Base-by-base conservation (phyloP, 192 early-diverging fungal species). In the Coemansia sp. region DNA sequence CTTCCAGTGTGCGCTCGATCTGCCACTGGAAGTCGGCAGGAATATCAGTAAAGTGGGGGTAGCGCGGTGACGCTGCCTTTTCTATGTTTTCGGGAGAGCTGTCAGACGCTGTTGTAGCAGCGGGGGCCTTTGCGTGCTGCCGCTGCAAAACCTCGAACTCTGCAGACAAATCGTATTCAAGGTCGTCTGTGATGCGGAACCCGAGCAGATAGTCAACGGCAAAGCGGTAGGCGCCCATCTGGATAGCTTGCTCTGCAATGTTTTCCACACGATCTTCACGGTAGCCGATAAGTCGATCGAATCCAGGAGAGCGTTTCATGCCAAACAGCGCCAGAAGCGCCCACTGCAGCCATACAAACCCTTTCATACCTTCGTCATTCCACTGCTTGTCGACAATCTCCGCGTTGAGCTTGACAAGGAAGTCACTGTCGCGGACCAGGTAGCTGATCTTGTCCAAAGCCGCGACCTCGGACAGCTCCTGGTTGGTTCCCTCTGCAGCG, bases 171-270 rank as follows among this genome's bases (percentile, higher is more conserved):
- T 81, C 79, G 60, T 81, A 78, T n/a, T 70, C 66, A 23, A 71
- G 66, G 46, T 67, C 70, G 54, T 74, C 83, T 20, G 67, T 70
- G 20, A 71, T 59, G 42, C 75, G 74, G 63, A 84, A 85, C 14
- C 79, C 82, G 19, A 92, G 77, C 10, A 89, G 69, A 63, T 89
- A 89, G 65, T 86, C 80, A 23, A 81, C 84, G 20, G 87, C 85
- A 69, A 90, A 89, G 36, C 83, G 84, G 35, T 89, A 89, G 0
- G 84, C 85, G 53, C 84, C 73, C 53, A 78, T 71, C 25, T 70
- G 68, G 15, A 87, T 78, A 0, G 86, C 86, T 11, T 72, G 77
- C 65, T 91, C 79, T 10, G 84, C 81, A 20, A 87, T 76, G 43
- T 59, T 59, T 46, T 83, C 76, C 13, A 87, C 66, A 20, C 74